phyloP scores from a whole-genome alignment of 2,329 filamentous ascomycete species.

The Hirsutella thompsonii region DNA sequence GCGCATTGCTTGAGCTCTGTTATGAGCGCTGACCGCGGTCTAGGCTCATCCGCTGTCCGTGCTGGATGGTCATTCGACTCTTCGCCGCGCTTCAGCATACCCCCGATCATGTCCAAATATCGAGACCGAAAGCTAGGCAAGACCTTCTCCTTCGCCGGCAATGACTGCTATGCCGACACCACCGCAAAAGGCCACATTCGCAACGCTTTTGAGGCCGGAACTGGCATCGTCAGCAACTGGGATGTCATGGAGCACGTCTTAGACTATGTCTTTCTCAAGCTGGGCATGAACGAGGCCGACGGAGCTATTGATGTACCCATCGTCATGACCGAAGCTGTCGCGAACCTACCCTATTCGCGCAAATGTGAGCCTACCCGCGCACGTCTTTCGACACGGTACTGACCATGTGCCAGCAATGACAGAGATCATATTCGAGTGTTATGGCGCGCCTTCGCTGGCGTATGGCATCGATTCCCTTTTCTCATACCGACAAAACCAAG shows the following conservation, averaged over 20 bases:
- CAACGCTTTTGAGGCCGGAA: constrained; percentile 81
- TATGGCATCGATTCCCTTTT: constrained; percentile 96
- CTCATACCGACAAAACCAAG: constrained; percentile 86
- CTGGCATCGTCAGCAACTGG: constrained; percentile 91
- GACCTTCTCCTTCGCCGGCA: constrained; percentile 83
- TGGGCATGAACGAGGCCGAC: constrained; percentile 67
- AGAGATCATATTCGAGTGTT: constrained; percentile 94
- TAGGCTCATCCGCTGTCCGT: constrained; percentile 78
- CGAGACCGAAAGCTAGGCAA: constrained; percentile 86
- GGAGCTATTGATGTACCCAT: constrained; percentile 74
- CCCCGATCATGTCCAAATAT: constrained; percentile 89
- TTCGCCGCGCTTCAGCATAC: constrained; percentile 64
- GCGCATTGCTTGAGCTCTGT: not conserved
- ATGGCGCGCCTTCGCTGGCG: constrained; percentile 75
- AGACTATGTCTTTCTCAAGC: constrained; percentile 88
- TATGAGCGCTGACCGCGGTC: constrained; percentile 6
- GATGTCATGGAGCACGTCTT: constrained; percentile 91
- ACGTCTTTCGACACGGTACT: constrained; percentile 4
- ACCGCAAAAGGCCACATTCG: constrained; percentile 84
- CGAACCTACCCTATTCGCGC: constrained; percentile 77
- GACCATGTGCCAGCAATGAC: constrained; percentile 60
- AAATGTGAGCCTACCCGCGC: constrained; percentile 51
- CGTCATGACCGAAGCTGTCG: constrained; percentile 91
- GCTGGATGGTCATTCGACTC: constrained; percentile 93
- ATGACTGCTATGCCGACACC: constrained; percentile 88